phyloP scores from a whole-genome alignment of 768 basidiomycete genomes.

The Leccinum boreale region DNA sequence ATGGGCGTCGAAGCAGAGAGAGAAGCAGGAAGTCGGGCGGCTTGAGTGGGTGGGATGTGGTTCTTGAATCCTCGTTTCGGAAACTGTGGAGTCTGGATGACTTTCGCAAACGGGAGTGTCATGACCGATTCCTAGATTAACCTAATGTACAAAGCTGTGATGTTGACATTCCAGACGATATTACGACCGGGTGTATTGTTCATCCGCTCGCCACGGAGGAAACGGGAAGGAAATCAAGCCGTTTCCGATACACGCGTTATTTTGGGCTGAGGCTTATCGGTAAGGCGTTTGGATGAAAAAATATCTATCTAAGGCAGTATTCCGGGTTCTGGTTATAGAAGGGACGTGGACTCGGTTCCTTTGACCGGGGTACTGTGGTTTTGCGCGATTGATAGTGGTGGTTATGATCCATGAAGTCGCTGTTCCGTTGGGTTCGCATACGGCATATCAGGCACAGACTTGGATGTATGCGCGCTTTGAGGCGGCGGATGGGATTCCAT shows the following conservation, averaged over 20 bases:
- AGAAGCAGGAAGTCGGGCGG: neutral
- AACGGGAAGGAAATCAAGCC: neutral
- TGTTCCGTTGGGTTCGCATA: neutral
- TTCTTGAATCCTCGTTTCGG: neutral
- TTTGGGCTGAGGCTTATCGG: slow-evolving; percentile 8
- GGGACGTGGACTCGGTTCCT: neutral
- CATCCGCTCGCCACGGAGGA: slow-evolving; percentile 7
- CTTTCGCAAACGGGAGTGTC: neutral
- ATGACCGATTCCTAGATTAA: neutral
- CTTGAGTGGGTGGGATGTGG: neutral
- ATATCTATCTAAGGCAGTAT: neutral
- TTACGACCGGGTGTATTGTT: neutral
- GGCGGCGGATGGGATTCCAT: neutral
- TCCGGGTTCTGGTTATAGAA: slow-evolving; percentile 2
- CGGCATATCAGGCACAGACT: neutral
- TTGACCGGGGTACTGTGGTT: neutral
- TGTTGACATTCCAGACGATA: neutral
- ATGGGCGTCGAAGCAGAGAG: neutral
- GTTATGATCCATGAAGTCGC: neutral
- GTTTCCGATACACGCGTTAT: neutral
- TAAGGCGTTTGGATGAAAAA: neutral
- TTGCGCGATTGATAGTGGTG: neutral
- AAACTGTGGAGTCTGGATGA: neutral
- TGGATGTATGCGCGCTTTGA: neutral
- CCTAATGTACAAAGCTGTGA: neutral